These are phyloP conservation scores for Microdochium trichocladiopsis DNA, from an alignment of 2,329 filamentous ascomycete genomes.

Conservation along the genomic window DNA sequence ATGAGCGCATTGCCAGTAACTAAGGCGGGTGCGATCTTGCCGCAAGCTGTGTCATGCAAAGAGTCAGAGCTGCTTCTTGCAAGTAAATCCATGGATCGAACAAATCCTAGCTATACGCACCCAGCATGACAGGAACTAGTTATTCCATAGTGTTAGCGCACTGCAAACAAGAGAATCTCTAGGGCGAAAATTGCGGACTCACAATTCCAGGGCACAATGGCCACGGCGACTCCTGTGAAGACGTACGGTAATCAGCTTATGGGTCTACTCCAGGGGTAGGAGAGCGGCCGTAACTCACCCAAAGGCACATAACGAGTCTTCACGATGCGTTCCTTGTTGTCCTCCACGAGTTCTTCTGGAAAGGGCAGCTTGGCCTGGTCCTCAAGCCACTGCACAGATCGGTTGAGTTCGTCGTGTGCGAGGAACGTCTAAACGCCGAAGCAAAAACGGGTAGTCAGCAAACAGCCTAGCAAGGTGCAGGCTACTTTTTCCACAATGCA, in stretches of 20 bases:
- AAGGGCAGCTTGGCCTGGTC: constrained; percentile 22
- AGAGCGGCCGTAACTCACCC: not conserved
- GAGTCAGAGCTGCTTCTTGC: not conserved
- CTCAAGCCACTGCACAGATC: constrained; percentile 16
- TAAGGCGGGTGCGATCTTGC: constrained; percentile 9
- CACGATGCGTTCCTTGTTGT: constrained; percentile 24
- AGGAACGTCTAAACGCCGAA: not conserved
- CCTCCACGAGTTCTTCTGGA: constrained; percentile 29
- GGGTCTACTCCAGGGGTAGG: not conserved
- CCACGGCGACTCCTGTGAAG: constrained; percentile 30
- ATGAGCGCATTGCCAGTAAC: not conserved
- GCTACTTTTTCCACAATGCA: too few relatives aligned
- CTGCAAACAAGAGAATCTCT: too few relatives aligned
- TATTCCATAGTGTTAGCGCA: constrained; percentile 49
- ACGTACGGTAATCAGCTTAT: not conserved
- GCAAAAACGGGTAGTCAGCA: not conserved
- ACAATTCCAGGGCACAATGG: constrained; percentile 50
- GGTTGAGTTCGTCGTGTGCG: constrained; percentile 14
- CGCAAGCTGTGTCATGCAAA: not conserved
- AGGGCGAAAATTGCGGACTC: too few relatives aligned
- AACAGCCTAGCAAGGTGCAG: not conserved
- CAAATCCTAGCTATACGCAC: constrained; percentile 38
- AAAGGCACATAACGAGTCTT: constrained; percentile 29
- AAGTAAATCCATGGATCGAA: not conserved
- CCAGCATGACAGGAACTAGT: constrained; percentile 48